These are phyloP conservation scores for Daldinia concentrica DNA, from an alignment of 495 filamentous ascomycete genomes.

Conservation along the genomic window DNA sequence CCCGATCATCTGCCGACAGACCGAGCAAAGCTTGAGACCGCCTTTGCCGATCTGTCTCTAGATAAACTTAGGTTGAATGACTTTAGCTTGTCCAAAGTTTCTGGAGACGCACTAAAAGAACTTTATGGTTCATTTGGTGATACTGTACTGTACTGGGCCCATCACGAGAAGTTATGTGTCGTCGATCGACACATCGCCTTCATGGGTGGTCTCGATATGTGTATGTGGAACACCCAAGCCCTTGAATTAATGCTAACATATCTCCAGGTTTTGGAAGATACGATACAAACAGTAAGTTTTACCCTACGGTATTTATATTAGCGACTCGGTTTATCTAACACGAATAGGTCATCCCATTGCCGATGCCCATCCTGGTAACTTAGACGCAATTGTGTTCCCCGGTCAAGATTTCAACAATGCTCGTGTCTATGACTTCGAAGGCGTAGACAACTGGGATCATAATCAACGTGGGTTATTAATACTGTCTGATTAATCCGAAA, in stretches of 20 bases:
- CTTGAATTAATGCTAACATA: slow-evolving; percentile 22
- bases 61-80: slow-evolving; percentile 58
- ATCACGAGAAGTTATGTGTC: slow-evolving; percentile 92
- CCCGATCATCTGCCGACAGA: slow-evolving; percentile 84
- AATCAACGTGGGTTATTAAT: slow-evolving; percentile 69
- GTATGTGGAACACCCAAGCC: slow-evolving; percentile 42
- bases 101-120: slow-evolving; percentile 72
- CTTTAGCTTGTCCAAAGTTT: slow-evolving; percentile 64
- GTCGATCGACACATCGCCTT: slow-evolving; percentile 84
- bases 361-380: slow-evolving; percentile 82
- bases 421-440: slow-evolving; percentile 83
- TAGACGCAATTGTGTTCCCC: slow-evolving; percentile 79
- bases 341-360: slow-evolving; percentile 75
- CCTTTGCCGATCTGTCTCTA: slow-evolving; percentile 60
- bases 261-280: slow-evolving; percentile 65
- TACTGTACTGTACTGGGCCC: slow-evolving; percentile 91
- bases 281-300: slow-evolving; percentile 63
- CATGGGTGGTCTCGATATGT: slow-evolving; percentile 85
- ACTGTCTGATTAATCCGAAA: background rate
- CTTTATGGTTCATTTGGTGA: slow-evolving; percentile 84
- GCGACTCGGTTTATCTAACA: slow-evolving; percentile 40
- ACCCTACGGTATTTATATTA: background rate
- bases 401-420: slow-evolving; percentile 98
- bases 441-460: slow-evolving; percentile 82
- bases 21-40: slow-evolving; percentile 39